These are phyloP conservation scores for Lachnellula cervina DNA, from an alignment of 2,329 filamentous ascomycete species.

Conservation along the genomic window DNA sequence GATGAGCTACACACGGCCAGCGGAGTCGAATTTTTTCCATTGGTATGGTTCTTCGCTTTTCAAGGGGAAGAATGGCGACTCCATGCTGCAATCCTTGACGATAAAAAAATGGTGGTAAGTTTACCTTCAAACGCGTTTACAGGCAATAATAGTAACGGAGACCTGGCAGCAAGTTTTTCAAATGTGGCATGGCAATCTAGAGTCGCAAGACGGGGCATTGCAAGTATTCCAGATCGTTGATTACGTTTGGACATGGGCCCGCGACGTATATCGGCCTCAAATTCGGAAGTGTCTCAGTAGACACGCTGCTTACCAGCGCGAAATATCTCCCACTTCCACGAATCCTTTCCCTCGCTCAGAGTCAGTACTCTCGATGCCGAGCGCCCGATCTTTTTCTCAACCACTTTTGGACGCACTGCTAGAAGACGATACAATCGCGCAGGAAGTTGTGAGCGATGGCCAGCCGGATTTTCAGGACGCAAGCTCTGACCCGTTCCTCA, in stretches of 20 bases:
- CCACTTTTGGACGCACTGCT: background rate
- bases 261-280: slow-evolving; percentile 5
- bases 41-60: slow-evolving; percentile 10
- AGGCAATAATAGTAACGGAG: background rate
- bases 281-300: slow-evolving; percentile 2
- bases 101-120: slow-evolving; percentile 1
- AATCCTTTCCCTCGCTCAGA: slow-evolving; percentile 1
- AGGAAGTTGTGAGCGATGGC: background rate
- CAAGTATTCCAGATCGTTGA: slow-evolving; percentile 6
- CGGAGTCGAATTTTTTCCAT: slow-evolving; percentile 1
- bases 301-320: background rate
- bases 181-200: no score
- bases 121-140: background rate
- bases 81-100: slow-evolving; percentile 1
- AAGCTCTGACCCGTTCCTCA: slow-evolving; percentile 4
- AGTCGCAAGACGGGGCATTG: slow-evolving; percentile 3
- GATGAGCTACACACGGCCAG: slow-evolving; percentile 1
- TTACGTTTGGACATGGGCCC: slow-evolving; percentile 4
- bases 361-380: background rate
- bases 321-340: slow-evolving; percentile 4
- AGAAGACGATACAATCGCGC: background rate
- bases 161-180: background rate
- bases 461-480: background rate
- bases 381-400: slow-evolving; percentile 1
- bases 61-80: slow-evolving; percentile 10